These are phyloP conservation scores for Colletotrichum australisinense DNA, from an alignment of 2,329 filamentous ascomycete species.

Conservation along the genomic window DNA sequence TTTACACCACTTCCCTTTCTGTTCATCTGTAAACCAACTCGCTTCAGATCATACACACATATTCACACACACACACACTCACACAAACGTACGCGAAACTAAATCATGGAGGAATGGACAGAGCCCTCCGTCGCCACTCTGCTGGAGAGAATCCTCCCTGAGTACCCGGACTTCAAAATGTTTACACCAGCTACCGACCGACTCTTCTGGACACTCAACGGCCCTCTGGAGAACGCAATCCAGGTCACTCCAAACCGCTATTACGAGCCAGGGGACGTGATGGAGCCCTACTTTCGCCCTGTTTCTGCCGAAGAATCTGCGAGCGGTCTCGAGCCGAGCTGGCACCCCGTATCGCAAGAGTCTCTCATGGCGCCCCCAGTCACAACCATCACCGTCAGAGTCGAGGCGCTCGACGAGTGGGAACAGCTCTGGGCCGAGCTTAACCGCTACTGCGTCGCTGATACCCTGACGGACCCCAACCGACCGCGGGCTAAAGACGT, in stretches of 20 bases:
- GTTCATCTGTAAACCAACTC: no score
- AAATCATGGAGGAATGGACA: no score
- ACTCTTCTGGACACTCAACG: not conserved
- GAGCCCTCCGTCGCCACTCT: no score
- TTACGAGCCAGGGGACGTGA: slow-evolving; percentile 22
- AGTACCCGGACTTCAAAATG: no score
- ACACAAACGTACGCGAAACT: no score
- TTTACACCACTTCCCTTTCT: no score
- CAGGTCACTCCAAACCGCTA: slow-evolving; percentile 21
- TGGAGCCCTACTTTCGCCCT: slow-evolving; percentile 28
- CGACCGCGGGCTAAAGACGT: slow-evolving; percentile 16
- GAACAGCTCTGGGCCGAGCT: not conserved
- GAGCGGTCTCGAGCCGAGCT: not conserved
- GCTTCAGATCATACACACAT: no score
- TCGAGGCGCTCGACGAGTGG: not conserved
- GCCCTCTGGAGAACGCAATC: slow-evolving; percentile 28
- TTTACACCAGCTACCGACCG: no score
- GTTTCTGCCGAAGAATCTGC: no score
- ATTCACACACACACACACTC: no score
- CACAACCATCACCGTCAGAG: slow-evolving; percentile 4
- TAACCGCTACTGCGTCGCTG: not conserved
- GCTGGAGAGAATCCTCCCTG: no score
- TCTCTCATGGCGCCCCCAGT: slow-evolving; percentile 20
- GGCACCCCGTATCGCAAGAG: slow-evolving; percentile 35
- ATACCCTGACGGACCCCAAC: not conserved